Evolutionary conservation across 768 basidiomycete genomes (phyloP).

Genomic region (Mycena rebaudengoi): DNA sequence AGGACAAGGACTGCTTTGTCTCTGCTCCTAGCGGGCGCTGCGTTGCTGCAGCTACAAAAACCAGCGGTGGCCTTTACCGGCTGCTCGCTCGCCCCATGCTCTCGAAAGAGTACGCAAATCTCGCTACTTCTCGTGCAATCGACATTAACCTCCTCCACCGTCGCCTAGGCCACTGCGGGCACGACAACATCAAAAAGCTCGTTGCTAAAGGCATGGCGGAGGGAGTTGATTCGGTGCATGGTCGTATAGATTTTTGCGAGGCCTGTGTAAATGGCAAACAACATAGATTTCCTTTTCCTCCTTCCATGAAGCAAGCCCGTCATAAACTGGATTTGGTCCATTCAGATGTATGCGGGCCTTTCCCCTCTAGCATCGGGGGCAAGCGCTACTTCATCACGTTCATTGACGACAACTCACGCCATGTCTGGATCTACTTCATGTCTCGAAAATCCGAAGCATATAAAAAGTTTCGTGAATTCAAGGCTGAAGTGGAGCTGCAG

Average conservation of each 20-base stretch:
- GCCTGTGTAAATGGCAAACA: conserved; percentile 18
- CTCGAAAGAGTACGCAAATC: conserved; percentile 15
- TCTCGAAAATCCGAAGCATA: conserved; percentile 25
- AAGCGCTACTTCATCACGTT: conserved; percentile 31
- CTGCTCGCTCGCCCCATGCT: conserved; percentile 6
- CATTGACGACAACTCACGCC: conserved; percentile 31
- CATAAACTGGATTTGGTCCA: conserved; percentile 12
- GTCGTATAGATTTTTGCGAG: conserved; percentile 19
- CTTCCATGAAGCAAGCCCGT: conserved; percentile 7
- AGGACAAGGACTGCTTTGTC: conserved; percentile 8
- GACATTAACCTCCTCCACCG: conserved; percentile 30
- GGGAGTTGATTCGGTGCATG: conserved; percentile 19
- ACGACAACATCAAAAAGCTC: conserved; percentile 22
- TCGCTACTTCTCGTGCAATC: conserved; percentile 8
- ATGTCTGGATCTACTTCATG: conserved; percentile 19
- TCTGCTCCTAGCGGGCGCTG: not conserved
- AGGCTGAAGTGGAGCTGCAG: not conserved
- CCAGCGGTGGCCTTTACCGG: conserved; percentile 2
- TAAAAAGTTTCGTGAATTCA: conserved; percentile 9
- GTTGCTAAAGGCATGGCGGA: conserved; percentile 23
- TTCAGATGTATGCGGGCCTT: conserved; percentile 12
- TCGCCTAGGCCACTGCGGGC: conserved; percentile 28
- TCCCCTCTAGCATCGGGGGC: conserved; percentile 11
- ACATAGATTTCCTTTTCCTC: conserved; percentile 15
- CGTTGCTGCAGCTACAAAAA: conserved; percentile 2